Evolutionary conservation across 257 asterid genomes (phyloP), one percentile per base, ranked within the genome.

Genomic region (Solanum ahanhuiri): DNA sequence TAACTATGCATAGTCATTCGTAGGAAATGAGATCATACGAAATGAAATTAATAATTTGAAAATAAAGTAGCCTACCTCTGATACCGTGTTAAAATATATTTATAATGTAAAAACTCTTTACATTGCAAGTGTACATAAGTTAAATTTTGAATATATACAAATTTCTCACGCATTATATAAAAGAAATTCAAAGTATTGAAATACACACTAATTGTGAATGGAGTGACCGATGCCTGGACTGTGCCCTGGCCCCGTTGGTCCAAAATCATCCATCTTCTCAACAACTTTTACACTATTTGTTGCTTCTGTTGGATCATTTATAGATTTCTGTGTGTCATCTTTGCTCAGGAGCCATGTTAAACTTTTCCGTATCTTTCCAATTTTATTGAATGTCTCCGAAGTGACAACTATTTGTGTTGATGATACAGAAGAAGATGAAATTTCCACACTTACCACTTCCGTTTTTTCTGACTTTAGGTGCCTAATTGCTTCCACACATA

Each of bases 181-280:
- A 25, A 25, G 34, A 5, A 25, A 66, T 66, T 28, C 35, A 66
- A 64, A 23, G 18, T 64, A 23, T 1, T 4, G 71, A 64, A 64
- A 64, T 64, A 64, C 18, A 64, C 31, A 54, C 48, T 82, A 88
- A 48, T 75, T 84, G 37, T 88, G 89, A 25, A 90, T n/a, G 28
- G 88, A 88, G 75, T 90, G 92, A 57, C 92, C 91, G 2, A 88
- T 86, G 9, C 92, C 91, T 20, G 92, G 92, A 82, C 92, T 90
- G 35, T 58, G 89, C 25, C 92, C 91, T n/a, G 92, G 90, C 12
- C 81, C 75, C 2, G 89, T 88, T 23, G 91, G 92, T 39, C 89
- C 86, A 9, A 87, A 90, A 82, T 87, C 86, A 23, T 87, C 88
- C 2, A 15, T 83, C 17, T 28, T 22, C 60, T 86, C 90, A 70